Evolutionary conservation across 2,329 filamentous ascomycete genomes (phyloP).

Genomic region (Drechslerella stenobrocha): DNA sequence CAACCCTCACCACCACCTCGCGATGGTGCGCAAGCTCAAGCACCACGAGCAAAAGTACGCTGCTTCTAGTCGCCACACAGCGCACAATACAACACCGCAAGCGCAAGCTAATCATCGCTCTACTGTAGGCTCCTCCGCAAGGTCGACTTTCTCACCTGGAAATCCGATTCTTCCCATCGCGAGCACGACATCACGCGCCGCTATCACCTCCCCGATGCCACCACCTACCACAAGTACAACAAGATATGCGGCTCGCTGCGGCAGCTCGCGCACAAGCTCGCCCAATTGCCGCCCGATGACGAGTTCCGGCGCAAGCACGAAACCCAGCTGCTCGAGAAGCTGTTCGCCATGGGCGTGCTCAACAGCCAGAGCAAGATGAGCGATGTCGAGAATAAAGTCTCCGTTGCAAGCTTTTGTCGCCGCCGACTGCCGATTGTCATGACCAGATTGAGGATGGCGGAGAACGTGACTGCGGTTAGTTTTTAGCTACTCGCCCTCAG

Average conservation of each 20-base stretch:
- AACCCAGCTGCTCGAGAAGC: slow-evolving; percentile 81
- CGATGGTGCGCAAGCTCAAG: slow-evolving; percentile 94
- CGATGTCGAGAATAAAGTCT: slow-evolving; percentile 83
- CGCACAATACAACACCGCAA: too few species aligned
- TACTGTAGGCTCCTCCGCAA: slow-evolving; percentile 70
- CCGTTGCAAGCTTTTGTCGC: slow-evolving; percentile 84
- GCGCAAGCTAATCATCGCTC: too few species aligned
- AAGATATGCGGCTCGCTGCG: slow-evolving; percentile 76
- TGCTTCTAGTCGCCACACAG: slow-evolving; percentile 10
- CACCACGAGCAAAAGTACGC: slow-evolving; percentile 83
- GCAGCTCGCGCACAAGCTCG: slow-evolving; percentile 84
- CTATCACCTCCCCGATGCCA: slow-evolving; percentile 87
- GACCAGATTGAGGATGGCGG: slow-evolving; percentile 86
- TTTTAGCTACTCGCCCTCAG: too few species aligned
- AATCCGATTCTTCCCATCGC: slow-evolving; percentile 82
- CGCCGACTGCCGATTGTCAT: slow-evolving; percentile 85
- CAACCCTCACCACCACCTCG: slow-evolving; percentile 48
- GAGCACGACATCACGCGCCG: slow-evolving; percentile 76
- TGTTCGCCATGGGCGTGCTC: slow-evolving; percentile 88
- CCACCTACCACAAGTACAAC: slow-evolving; percentile 75
- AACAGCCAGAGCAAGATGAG: slow-evolving; percentile 74
- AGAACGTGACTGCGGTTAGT: slow-evolving; percentile 76
- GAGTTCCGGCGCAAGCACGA: slow-evolving; percentile 81
- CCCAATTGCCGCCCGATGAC: slow-evolving; percentile 77
- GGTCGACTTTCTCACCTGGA: slow-evolving; percentile 93